Evolutionary conservation across 345 rosid genomes (phyloP).

Genomic region (Aquilaria malaccensis): DNA sequence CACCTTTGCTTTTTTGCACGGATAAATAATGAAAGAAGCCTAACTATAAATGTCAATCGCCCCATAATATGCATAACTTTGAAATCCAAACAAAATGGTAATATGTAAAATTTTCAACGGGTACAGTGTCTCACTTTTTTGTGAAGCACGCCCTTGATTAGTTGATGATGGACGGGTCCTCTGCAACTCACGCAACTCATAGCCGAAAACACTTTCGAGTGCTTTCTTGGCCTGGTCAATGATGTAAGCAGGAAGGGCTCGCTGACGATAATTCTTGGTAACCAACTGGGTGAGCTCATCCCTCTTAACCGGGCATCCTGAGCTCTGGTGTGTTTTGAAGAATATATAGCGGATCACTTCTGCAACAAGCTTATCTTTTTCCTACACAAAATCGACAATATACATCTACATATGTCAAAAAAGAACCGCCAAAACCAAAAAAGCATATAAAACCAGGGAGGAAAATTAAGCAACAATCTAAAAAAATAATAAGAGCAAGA

Average conservation of each 20-base stretch:
- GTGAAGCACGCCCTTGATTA: conserved; percentile 47
- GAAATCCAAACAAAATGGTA: too few species aligned
- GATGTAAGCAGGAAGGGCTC: conserved; percentile 50
- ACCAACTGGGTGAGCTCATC: conserved; percentile 86
- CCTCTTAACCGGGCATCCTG: conserved; percentile 80
- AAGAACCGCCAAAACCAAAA: background rate
- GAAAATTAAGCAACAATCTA: background rate
- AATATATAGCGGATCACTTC: conserved; percentile 78
- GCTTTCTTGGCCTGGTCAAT: conserved; percentile 65
- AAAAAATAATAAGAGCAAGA: background rate
- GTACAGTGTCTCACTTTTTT: conserved; percentile 33
- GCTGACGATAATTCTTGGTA: conserved; percentile 65
- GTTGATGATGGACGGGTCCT: conserved; percentile 48
- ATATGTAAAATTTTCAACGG: too few species aligned
- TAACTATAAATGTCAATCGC: too few species aligned
- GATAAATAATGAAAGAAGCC: too few species aligned
- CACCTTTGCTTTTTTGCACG: too few species aligned
- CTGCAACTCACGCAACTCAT: conserved; percentile 76
- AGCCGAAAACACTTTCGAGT: conserved; percentile 62
- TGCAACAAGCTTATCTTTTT: conserved; percentile 84
- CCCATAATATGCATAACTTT: too few species aligned
- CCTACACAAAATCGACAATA: conserved; percentile 26
- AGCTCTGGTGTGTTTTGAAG: conserved; percentile 69
- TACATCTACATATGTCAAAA: background rate
- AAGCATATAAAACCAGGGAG: background rate